A percentile compares a stretch with the other conserved stretches of the same genome.
Evolutionary conservation across 176 grass and related monocot genomes (phyloP).

Genomic region (Aegilops longissima): DNA sequence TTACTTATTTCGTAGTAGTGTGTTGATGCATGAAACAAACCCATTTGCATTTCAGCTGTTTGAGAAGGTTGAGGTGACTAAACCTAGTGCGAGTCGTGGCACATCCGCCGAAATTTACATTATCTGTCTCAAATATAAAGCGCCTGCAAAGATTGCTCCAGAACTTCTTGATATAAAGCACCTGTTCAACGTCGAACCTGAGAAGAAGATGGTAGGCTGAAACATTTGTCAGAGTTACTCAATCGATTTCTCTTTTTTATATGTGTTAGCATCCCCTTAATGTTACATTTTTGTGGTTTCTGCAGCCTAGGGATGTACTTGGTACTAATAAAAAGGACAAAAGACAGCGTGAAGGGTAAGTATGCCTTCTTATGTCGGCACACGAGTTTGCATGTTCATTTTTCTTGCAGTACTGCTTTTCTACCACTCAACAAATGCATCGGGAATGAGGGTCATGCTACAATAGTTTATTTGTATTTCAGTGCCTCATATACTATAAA

Average conservation of each 20-base stretch:
- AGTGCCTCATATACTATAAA: neutral
- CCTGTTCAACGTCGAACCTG: constrained; percentile 69
- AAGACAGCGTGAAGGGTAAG: constrained; percentile 89
- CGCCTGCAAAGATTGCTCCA: constrained; percentile 89
- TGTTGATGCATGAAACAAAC: constrained; percentile 24
- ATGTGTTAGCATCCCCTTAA: constrained; percentile 12
- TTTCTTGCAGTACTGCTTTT: neutral
- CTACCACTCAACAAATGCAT: neutral
- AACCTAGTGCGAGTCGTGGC: constrained; percentile 82
- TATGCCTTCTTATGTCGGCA: neutral
- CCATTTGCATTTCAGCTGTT: constrained; percentile 55
- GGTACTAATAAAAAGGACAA: constrained; percentile 45
- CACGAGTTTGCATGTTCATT: neutral
- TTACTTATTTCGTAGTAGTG: neutral
- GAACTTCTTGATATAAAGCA: constrained; percentile 92
- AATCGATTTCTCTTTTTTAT: neutral
- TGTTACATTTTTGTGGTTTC: constrained; percentile 21
- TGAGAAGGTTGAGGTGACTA: constrained; percentile 90
- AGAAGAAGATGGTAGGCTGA: constrained; percentile 53
- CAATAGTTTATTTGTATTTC: neutral
- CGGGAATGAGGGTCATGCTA: neutral
- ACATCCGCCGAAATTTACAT: constrained; percentile 97
- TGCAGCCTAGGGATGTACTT: constrained; percentile 72
- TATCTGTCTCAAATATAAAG: constrained; percentile 80
- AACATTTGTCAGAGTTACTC: neutral